These are phyloP conservation scores for Myxozyma melibiosi DNA, from an alignment of 805 yeast genomes.

Conservation along the genomic window DNA sequence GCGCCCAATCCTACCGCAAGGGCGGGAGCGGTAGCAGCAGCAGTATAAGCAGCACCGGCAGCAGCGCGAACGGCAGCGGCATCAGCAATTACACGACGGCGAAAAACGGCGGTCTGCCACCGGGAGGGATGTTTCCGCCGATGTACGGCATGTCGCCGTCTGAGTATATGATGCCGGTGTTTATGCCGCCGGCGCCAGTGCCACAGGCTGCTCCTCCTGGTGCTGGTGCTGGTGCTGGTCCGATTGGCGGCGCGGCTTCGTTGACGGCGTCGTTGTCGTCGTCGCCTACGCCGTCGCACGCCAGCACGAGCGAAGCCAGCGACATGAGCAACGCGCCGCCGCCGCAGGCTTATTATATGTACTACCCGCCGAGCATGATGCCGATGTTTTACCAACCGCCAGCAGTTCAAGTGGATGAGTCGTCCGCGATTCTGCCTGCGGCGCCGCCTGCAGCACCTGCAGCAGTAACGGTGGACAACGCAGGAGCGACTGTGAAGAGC, in stretches of 20 bases:
- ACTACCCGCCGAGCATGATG: background rate
- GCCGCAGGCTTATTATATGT: background rate
- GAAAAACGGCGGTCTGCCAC: background rate
- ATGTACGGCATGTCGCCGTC: constrained; percentile 11
- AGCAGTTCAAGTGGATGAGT: too few relatives aligned
- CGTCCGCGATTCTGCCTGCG: background rate
- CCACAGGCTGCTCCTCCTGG: too few relatives aligned
- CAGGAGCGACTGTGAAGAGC: background rate
- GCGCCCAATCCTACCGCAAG: constrained; percentile 15
- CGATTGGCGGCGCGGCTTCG: too few relatives aligned
- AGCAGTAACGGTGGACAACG: background rate
- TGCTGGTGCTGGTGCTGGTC: too few relatives aligned
- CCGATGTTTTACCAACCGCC: background rate
- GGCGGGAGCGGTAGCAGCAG: background rate
- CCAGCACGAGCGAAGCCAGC: background rate
- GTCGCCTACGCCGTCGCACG: background rate
- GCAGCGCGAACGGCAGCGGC: background rate
- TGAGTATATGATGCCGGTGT: constrained; percentile 14
- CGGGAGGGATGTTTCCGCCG: constrained; percentile 23
- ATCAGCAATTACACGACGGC: background rate
- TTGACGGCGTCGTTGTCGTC: background rate
- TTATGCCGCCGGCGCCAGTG: background rate
- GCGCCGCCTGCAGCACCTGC: too few relatives aligned
- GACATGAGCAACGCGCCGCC: background rate
- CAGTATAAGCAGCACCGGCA: background rate